Conservation (phyloP, 495 filamentous ascomycete species). For the Penicillium canariense region DNA sequence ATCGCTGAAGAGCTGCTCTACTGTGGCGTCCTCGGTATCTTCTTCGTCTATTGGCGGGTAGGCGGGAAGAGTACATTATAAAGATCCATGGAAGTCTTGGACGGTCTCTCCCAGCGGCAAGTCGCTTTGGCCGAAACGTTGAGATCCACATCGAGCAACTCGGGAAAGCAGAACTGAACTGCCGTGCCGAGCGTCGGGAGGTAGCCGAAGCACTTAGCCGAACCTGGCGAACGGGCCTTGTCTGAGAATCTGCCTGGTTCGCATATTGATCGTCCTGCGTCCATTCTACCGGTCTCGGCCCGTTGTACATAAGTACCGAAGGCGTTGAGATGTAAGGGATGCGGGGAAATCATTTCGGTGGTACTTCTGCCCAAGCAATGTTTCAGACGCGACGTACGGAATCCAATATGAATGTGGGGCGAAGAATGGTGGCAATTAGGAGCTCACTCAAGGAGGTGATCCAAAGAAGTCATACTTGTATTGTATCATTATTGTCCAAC, state of each 20-base stretch:
- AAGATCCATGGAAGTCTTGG: slow-evolving; percentile 21
- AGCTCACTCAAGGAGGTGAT: background rate
- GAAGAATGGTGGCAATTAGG: background rate
- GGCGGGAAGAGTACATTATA: no score
- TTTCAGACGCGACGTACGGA: background rate
- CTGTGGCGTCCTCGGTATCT: no score
- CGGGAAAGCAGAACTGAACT: slow-evolving; percentile 2
- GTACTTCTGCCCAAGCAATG: background rate
- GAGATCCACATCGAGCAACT: slow-evolving; percentile 14
- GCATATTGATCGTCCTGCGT: background rate
- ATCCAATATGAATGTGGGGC: background rate
- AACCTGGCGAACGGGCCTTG: no score
- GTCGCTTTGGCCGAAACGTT: slow-evolving; percentile 16
- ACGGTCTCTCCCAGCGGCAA: slow-evolving; percentile 20
- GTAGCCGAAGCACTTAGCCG: no score
- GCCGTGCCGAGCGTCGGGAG: no score
- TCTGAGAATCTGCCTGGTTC: no score
- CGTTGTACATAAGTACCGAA: background rate
- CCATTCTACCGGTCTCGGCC: background rate
- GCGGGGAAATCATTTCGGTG: background rate
- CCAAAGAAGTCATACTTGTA: background rate
- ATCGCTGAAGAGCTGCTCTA: no score
- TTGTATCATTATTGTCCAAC: slow-evolving; percentile 12
- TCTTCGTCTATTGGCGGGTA: no score
- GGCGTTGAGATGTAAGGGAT: background rate